A percentile compares a stretch with the other conserved stretches of the same genome.
These are phyloP conservation scores for Desmodesmus armatus DNA, from an alignment of 139 green algal species.

Conservation along the genomic window DNA sequence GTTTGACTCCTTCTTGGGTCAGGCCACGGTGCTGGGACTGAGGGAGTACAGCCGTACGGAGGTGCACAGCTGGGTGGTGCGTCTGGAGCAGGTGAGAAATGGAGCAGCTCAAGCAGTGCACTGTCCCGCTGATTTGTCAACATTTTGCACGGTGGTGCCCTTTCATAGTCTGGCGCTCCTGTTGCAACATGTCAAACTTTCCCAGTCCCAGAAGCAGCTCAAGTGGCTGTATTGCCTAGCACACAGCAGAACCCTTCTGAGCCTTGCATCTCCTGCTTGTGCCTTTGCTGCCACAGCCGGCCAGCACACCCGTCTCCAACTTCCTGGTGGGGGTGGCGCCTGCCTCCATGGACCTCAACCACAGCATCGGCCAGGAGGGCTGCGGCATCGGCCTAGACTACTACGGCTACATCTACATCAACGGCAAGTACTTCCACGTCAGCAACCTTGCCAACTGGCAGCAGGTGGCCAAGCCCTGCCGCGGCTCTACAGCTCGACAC, in stretches of 20 bases:
- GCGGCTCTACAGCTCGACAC: constrained; percentile 63
- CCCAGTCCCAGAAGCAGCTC: no score
- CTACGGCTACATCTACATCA: constrained; percentile 77
- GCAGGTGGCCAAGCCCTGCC: constrained; percentile 61
- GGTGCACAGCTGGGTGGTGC: constrained; percentile 69
- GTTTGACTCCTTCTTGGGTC: constrained; percentile 49
- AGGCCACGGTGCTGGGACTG: constrained; percentile 69
- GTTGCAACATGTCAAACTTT: not conserved
- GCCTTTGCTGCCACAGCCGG: not conserved
- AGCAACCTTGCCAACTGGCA: constrained; percentile 68
- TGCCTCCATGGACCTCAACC: constrained; percentile 65
- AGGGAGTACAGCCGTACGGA: constrained; percentile 67
- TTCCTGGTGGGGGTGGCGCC: constrained; percentile 74
- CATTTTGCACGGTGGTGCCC: no score
- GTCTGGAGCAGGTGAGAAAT: constrained; percentile 49
- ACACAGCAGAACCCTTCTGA: no score
- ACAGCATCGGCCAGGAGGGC: constrained; percentile 63
- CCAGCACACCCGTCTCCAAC: constrained; percentile 51
- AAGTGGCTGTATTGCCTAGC: no score
- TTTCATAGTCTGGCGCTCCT: no score
- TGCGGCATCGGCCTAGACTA: constrained; percentile 75
- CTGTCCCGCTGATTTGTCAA: not conserved
- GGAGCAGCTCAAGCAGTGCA: no score
- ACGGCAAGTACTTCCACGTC: constrained; percentile 73
- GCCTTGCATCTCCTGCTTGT: no score